Conservation (phyloP, 179 eudicot genomes). For the Drosera spatulata region DNA sequence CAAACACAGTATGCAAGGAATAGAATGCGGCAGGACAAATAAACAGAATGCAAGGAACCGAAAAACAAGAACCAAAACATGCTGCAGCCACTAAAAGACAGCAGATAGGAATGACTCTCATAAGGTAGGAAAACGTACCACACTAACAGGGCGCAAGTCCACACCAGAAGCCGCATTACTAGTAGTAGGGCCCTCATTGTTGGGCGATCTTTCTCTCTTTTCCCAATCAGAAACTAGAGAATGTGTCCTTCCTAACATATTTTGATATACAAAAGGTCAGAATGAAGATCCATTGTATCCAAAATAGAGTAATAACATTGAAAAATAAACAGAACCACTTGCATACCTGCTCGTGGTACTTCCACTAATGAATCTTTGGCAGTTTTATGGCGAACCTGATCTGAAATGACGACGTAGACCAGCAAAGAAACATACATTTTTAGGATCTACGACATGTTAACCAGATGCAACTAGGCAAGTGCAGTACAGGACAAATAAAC, state of each 20-base stretch:
- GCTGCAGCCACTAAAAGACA: too few relatives aligned
- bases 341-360: constrained; percentile 55
- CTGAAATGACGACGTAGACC: constrained; percentile 26
- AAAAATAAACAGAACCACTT: background rate
- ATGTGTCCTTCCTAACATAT: constrained; percentile 49
- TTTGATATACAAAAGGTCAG: constrained; percentile 6
- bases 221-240: constrained; percentile 65
- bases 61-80: too few relatives aligned
- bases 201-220: constrained; percentile 47
- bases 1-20: background rate
- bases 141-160: constrained; percentile 20
- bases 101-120: background rate
- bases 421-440: background rate
- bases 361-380: constrained; percentile 42
- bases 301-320: constrained; percentile 4
- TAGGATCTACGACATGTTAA: background rate
- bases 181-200: constrained; percentile 32
- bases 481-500: too few relatives aligned
- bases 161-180: constrained; percentile 22
- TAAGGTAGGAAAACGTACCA: constrained; percentile 22
- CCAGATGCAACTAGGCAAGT: too few relatives aligned
- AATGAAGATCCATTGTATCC: background rate
- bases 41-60: background rate
- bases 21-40: background rate
- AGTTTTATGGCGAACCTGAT: constrained; percentile 42